Conservation (phyloP, 768 basidiomycete genomes). For the Pleurotus djamor region DNA sequence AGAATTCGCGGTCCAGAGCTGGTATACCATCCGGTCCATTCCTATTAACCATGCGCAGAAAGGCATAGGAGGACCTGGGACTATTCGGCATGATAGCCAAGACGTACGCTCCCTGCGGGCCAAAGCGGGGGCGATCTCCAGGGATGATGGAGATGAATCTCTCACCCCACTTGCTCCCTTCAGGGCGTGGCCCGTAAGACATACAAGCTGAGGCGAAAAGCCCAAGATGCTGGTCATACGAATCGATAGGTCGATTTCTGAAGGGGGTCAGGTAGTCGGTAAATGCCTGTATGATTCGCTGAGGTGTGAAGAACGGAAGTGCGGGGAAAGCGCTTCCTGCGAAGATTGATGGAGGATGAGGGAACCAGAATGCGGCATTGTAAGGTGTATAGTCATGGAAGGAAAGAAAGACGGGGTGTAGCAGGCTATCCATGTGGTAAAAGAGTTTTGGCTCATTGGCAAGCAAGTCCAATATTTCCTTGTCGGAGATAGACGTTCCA, state of each 20-base stretch:
- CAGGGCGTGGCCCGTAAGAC: not conserved
- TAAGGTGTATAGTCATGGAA: not conserved
- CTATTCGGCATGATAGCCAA: not conserved
- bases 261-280: not conserved
- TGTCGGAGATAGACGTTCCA: constrained; percentile 18
- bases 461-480: constrained; percentile 21
- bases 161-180: not conserved
- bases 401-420: constrained; percentile 23
- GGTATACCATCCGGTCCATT: not conserved
- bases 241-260: not conserved
- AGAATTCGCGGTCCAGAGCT: not conserved
- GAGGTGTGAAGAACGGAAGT: constrained; percentile 1
- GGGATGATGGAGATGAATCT: not conserved
- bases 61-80: not conserved
- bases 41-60: not conserved
- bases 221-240: not conserved
- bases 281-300: not conserved
- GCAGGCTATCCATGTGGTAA: constrained; percentile 20
- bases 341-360: not conserved
- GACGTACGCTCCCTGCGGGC: not conserved
- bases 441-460: constrained; percentile 22
- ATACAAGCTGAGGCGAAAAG: not conserved
- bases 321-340: not conserved
- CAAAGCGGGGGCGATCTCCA: not conserved
- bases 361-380: not conserved